Base-by-base conservation (phyloP, 768 basidiomycete genomes). In the Panaeolus papilionaceus region DNA sequence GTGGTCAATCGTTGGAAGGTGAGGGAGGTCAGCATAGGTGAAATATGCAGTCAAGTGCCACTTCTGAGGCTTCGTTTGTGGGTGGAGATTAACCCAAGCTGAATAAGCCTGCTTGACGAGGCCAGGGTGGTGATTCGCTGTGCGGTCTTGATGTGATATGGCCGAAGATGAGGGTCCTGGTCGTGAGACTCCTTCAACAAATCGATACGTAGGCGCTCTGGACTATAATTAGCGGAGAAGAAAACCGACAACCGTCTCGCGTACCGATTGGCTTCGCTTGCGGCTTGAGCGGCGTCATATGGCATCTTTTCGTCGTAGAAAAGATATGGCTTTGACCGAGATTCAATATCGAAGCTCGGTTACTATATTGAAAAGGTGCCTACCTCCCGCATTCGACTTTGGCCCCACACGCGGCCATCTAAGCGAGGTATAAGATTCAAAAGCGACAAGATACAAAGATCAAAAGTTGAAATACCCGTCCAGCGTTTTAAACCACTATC, bases 21-120 rank as follows among this genome's bases (percentile, higher is more conserved):
- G 77, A 37, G 79, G 76, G 66, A 84, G 78, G 71, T 86, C 85
- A 37, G 81, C 79, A 70, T 86, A 82, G 45, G 83, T 81, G 73
- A 86, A 86, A 72, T 86, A 86, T 28, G 85, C 84, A 62, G 89
- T 89, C 66, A 90, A 79, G 75, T 90, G 90, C 88, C 88, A 90
- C 77, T 90, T 90, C 72, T 86, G 82, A 61, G 86, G 86, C 68
- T 76, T 80, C 6, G 80, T 76, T 66, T 82, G 81, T 23, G 81
- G 80, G 64, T 81, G 76, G 49, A 81, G 78, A 26, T 79, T 73
- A 14, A 90, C 86, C 83, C 85, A 88, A 26, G 87, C 89, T 18
- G 89, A 90, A 74, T 91, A 91, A n/a, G 89, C 88, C 74, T 90
- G 89, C 75, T 90, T 90, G 64, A 90, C 85, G 62, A 91, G 80